These are phyloP conservation scores for Botryotinia convoluta DNA, from an alignment of 2,329 filamentous ascomycete genomes.

Conservation along the genomic window DNA sequence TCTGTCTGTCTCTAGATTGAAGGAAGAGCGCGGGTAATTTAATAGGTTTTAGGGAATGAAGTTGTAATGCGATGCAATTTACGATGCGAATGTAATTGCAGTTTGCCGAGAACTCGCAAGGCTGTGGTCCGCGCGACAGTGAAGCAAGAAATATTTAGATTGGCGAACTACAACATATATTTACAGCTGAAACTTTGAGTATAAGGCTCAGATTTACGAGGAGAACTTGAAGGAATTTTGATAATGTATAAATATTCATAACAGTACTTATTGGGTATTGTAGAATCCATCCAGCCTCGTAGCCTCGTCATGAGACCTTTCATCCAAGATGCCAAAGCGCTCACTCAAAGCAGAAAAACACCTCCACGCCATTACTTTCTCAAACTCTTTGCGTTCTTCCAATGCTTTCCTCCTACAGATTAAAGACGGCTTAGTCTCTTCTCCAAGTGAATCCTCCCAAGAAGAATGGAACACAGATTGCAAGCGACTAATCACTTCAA, in stretches of 20 bases:
- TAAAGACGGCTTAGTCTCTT: neutral
- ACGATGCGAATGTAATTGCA: neutral
- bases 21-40: neutral
- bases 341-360: neutral
- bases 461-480: neutral
- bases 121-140: neutral
- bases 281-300: conserved; percentile 23
- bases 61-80: neutral
- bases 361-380: neutral
- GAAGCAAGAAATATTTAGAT: neutral
- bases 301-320: conserved; percentile 19
- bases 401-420: neutral
- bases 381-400: neutral
- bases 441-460: neutral
- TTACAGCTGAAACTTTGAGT: neutral
- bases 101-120: conserved; percentile 3
- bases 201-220: neutral
- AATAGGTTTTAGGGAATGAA: neutral
- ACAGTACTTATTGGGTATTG: neutral
- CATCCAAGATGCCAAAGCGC: neutral
- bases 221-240: neutral
- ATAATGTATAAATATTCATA: neutral
- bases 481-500: conserved; percentile 20
- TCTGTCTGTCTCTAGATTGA: neutral
- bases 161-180: neutral